These are phyloP conservation scores for Globisporangium paroecandrum DNA, from an alignment of 352 stramenopile species.

Conservation along the genomic window DNA sequence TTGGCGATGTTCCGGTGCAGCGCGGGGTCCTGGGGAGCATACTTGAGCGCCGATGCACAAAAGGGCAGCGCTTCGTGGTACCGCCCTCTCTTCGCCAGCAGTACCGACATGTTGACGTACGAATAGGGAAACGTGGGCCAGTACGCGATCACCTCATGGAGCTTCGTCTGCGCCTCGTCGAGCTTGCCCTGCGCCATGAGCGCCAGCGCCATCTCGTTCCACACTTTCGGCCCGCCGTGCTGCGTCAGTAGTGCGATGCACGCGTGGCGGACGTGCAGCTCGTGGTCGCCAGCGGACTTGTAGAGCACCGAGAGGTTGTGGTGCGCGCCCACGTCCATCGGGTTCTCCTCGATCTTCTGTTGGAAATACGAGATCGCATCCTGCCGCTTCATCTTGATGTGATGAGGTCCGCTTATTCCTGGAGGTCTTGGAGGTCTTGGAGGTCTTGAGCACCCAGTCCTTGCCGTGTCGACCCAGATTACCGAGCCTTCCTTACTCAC, in stretches of 20 bases:
- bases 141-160: slow-evolving; percentile 36
- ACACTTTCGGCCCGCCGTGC: slow-evolving; percentile 47
- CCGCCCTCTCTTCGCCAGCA: slow-evolving; percentile 37
- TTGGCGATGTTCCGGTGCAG: slow-evolving; percentile 57
- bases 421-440: not conserved
- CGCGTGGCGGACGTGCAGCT: slow-evolving; percentile 37
- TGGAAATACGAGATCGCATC: slow-evolving; percentile 67
- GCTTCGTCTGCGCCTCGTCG: slow-evolving; percentile 37
- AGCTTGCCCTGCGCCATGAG: slow-evolving; percentile 39
- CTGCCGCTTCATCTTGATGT: slow-evolving; percentile 33
- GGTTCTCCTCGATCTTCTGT: slow-evolving; percentile 46
- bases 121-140: slow-evolving; percentile 47
- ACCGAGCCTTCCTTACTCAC: not conserved
- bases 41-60: slow-evolving; percentile 33
- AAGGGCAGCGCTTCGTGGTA: slow-evolving; percentile 46
- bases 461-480: not conserved
- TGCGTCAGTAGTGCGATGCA: slow-evolving; percentile 65
- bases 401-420: not conserved
- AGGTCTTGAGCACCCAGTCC: not conserved
- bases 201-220: slow-evolving; percentile 58
- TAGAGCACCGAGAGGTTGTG: slow-evolving; percentile 61
- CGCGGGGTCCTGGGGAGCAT: slow-evolving; percentile 38
- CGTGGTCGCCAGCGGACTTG: slow-evolving; percentile 37
- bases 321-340: slow-evolving; percentile 52
- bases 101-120: slow-evolving; percentile 56